Evolutionary conservation across 1,139 yeast species (phyloP).

Genomic region (Yamadazyma taylorii): DNA sequence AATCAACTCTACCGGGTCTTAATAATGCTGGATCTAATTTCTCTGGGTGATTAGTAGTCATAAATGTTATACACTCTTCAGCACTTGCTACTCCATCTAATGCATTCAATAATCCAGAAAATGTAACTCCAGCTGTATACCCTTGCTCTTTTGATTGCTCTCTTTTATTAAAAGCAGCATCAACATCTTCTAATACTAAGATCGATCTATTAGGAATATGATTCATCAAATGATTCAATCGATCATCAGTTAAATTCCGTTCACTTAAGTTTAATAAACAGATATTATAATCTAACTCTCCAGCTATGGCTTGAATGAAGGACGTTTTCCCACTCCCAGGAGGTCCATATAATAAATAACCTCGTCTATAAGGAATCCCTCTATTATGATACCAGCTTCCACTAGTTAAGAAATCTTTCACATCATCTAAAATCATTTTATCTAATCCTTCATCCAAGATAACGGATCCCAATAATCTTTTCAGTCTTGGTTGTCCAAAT

Average conservation of each 20-base stretch:
- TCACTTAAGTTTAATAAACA: conserved; percentile 91
- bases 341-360: conserved; percentile 92
- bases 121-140: conserved; percentile 82
- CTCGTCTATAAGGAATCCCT: conserved; percentile 96
- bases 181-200: conserved; percentile 85
- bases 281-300: conserved; percentile 91
- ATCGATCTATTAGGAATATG: conserved; percentile 91
- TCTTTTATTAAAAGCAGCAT: conserved; percentile 90
- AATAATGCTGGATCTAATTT: conserved; percentile 79
- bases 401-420: conserved; percentile 71
- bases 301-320: conserved; percentile 94
- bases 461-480: conserved; percentile 82
- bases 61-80: conserved; percentile 92
- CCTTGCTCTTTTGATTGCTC: conserved; percentile 77
- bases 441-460: conserved; percentile 76
- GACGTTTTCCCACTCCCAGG: conserved; percentile 98
- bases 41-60: conserved; percentile 98
- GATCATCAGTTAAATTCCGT: conserved; percentile 87
- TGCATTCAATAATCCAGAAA: conserved; percentile 90
- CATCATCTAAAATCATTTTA: conserved; percentile 66
- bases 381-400: conserved; percentile 93
- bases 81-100: conserved; percentile 99
- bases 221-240: conserved; percentile 92
- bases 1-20: conserved; percentile 95
- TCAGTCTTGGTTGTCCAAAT: conserved; percentile 92